Base-by-base conservation (phyloP, 768 basidiomycete genomes). In the Psilocybe tampanensis region DNA sequence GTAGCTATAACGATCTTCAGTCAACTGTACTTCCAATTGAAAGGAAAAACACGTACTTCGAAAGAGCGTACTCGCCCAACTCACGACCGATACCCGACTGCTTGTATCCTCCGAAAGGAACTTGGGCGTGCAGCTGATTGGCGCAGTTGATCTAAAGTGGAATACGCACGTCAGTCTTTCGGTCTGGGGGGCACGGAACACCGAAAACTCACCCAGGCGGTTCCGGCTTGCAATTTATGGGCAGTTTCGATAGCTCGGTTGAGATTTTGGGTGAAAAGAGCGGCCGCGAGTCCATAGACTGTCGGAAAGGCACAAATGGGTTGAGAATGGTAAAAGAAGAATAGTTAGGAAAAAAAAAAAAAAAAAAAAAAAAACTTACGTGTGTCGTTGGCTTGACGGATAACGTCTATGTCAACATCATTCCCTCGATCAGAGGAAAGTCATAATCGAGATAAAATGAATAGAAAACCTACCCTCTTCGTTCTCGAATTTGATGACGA, bases 41-140 rank as follows among this genome's bases (percentile, higher is more conserved):
- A 23, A 23, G 45, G 44, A 45, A 26, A n/a, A 23, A 44, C 1
- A 73, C 80, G 45, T 66, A 86, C 83, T 83, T 82, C 36, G 78
- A 71, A 36, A 88, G 66, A 13, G 89, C 92, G 70, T 93, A 90
- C 59, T 90, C 86, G 26, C 92, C 92, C 39, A 88, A 69, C 70
- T 94, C 92, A 26, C 90, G 81, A 18, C 92, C 92, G 19, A 92
- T 86, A 57, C 91, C 92, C 34, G 84, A 86, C 66, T 89, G 84
- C 78, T 93, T 95, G 80, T 80, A 94, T 8, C 93, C 93, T 59
- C 93, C 93, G 66, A 94, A 94, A 0, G 93, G 90, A 18, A 91
- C 77, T 23, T 78, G 76, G 2, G 78, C 61, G 62, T 88, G 76
- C 13, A 86, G 67, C 57, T 70, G 68, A 64, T 83, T 82, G 44